A percentile compares a stretch with the other conserved stretches of the same genome.
These are phyloP conservation scores for Penicillium manginii DNA, from an alignment of 495 filamentous ascomycete species.

Conservation along the genomic window DNA sequence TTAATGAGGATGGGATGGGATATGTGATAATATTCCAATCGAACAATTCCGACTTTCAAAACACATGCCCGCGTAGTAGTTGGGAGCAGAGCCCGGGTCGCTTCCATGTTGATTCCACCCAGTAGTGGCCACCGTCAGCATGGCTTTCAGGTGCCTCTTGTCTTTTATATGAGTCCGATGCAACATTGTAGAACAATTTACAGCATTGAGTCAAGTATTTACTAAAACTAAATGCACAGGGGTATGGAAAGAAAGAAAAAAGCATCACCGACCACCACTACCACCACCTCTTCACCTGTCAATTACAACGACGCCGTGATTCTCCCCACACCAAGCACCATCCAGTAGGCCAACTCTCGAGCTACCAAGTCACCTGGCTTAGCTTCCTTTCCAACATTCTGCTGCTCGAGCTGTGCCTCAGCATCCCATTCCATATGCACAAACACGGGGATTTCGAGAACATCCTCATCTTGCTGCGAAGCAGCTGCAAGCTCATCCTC, in stretches of 20 bases:
- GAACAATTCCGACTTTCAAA: conserved; percentile 30
- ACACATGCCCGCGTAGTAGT: conserved; percentile 8
- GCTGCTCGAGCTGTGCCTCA: conserved; percentile 72
- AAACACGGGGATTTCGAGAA: conserved; percentile 94
- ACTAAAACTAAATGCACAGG: conserved; percentile 12
- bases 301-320: conserved; percentile 47
- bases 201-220: conserved; percentile 12
- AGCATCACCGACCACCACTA: conserved; percentile 11
- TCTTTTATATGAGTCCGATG: neutral
- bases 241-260: conserved; percentile 21
- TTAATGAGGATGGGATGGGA: conserved; percentile 40
- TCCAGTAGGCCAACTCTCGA: conserved; percentile 93
- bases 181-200: neutral
- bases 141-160: neutral
- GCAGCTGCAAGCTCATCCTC: conserved; percentile 22
- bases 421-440: conserved; percentile 91
- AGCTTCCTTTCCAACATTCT: conserved; percentile 49
- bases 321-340: conserved; percentile 84
- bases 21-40: conserved; percentile 39
- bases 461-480: conserved; percentile 75
- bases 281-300: conserved; percentile 2
- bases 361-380: conserved; percentile 53
- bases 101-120: neutral
- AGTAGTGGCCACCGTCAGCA: neutral
- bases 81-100: neutral